phyloP scores from a whole-genome alignment of 2,329 filamentous ascomycete species.

The Cladobotryum mycophilum region DNA sequence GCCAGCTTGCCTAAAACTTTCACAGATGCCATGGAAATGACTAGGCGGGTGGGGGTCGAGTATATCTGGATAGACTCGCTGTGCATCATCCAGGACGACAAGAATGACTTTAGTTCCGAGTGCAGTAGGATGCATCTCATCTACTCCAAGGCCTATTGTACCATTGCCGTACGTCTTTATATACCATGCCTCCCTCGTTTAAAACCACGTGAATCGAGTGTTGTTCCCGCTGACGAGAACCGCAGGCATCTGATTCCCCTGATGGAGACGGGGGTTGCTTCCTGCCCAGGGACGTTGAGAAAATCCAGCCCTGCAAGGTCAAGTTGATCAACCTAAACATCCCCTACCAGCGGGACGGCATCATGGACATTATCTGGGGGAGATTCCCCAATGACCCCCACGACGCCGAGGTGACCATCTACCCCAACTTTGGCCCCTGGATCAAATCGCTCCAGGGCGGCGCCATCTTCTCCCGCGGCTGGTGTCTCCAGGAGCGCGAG shows the following conservation, averaged over 20 bases:
- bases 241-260: background rate
- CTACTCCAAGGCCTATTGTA: background rate
- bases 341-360: background rate
- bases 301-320: slow-evolving; percentile 1
- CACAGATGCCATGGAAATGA: background rate
- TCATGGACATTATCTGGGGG: slow-evolving; percentile 1
- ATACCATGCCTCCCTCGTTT: too few relatives aligned
- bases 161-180: background rate
- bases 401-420: background rate
- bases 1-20: slow-evolving; percentile 4
- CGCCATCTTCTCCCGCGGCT: slow-evolving; percentile 1
- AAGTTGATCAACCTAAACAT: background rate
- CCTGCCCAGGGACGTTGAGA: background rate
- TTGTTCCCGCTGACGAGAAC: background rate
- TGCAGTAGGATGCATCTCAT: slow-evolving; percentile 1
- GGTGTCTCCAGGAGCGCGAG: background rate
- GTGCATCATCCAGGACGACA: slow-evolving; percentile 4
- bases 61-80: slow-evolving; percentile 8
- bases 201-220: background rate
- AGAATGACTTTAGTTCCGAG: background rate
- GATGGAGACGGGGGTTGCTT: slow-evolving; percentile 1
- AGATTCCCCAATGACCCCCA: background rate
- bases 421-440: slow-evolving; percentile 1
- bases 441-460: slow-evolving; percentile 1
- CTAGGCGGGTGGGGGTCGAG: background rate